These are phyloP conservation scores for Sphagnum fallax DNA, from an alignment of 228 moss, liverwort and hornwort species.

Conservation along the genomic window DNA sequence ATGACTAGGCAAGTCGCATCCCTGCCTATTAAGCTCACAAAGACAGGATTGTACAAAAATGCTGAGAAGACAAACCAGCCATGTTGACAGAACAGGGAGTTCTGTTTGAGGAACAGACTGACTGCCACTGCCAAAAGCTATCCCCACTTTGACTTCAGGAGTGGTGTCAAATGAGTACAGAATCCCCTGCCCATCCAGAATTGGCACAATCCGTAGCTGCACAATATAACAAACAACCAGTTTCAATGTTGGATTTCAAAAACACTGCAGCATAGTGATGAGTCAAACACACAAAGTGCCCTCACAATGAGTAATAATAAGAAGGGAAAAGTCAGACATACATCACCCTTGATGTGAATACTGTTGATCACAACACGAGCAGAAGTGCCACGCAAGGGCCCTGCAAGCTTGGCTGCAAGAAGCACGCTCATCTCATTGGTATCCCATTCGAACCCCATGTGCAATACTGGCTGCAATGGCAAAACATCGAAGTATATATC, in stretches of 20 bases:
- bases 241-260: neutral
- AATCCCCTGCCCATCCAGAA: conserved; percentile 84
- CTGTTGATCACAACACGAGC: conserved; percentile 90
- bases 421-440: conserved; percentile 97
- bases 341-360: conserved; percentile 94
- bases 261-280: neutral
- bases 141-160: conserved; percentile 85
- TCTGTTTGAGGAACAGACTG: conserved; percentile 82
- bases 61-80: conserved; percentile 65
- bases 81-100: conserved; percentile 77
- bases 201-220: conserved; percentile 77
- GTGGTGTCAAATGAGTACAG: conserved; percentile 77
- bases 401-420: conserved; percentile 85
- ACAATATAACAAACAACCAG: conserved; percentile 3
- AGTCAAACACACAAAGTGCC: neutral
- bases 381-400: conserved; percentile 79
- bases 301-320: neutral
- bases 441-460: conserved; percentile 95
- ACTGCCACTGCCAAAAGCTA: conserved; percentile 87
- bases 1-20: too few species aligned
- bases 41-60: neutral
- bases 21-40: too few species aligned
- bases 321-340: conserved; percentile 26
- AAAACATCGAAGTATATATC: neutral
- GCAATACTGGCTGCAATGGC: conserved; percentile 64